A percentile compares a stretch with the other conserved stretches of the same genome.
phyloP scores from a whole-genome alignment of 768 basidiomycete genomes.

The Tricholoma bakamatsutake region DNA sequence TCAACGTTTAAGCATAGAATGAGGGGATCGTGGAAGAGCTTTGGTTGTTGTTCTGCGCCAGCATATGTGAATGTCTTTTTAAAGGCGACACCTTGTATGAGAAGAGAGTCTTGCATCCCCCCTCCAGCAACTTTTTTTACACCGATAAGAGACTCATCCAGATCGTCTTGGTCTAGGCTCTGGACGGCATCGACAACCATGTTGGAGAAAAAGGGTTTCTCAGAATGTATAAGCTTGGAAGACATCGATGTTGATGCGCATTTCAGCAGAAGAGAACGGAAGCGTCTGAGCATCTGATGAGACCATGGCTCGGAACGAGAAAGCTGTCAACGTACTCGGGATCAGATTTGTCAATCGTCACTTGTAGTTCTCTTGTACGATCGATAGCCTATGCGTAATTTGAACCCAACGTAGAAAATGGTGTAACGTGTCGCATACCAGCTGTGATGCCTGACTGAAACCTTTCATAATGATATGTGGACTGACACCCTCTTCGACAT shows the following conservation, averaged over 20 bases:
- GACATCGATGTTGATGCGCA: conserved; percentile 99
- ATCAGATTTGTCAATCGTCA: conserved; percentile 84
- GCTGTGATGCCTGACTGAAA: conserved; percentile 77
- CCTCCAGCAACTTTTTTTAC: conserved; percentile 98
- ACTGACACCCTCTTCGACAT: conserved; percentile 95
- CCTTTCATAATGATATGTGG: conserved; percentile 98
- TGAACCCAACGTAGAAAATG: conserved; percentile 4
- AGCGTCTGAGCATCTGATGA: conserved; percentile 49
- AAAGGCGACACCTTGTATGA: conserved; percentile 91
- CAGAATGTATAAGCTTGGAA: conserved; percentile 96
- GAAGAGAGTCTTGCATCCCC: conserved; percentile 92
- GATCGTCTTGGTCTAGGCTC: conserved; percentile 85
- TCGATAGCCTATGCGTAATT: conserved; percentile 59
- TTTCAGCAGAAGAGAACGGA: conserved; percentile 91
- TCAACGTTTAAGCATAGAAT: conserved; percentile 96
- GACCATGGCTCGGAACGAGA: conserved; percentile 8
- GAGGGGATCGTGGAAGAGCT: conserved; percentile 82
- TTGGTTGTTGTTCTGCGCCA: conserved; percentile 98
- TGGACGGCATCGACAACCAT: conserved; percentile 99
- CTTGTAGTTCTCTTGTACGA: conserved; percentile 84
- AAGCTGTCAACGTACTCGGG: conserved; percentile 59
- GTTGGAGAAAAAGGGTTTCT: conserved; percentile 97
- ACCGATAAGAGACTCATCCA: conserved; percentile 94
- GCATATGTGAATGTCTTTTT: conserved; percentile 99
- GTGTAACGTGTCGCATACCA: conserved; percentile 47